Evolutionary conservation across 805 yeast species (phyloP), one percentile per base, ranked within the genome.

Genomic region (Sporopachydermia lactativora): DNA sequence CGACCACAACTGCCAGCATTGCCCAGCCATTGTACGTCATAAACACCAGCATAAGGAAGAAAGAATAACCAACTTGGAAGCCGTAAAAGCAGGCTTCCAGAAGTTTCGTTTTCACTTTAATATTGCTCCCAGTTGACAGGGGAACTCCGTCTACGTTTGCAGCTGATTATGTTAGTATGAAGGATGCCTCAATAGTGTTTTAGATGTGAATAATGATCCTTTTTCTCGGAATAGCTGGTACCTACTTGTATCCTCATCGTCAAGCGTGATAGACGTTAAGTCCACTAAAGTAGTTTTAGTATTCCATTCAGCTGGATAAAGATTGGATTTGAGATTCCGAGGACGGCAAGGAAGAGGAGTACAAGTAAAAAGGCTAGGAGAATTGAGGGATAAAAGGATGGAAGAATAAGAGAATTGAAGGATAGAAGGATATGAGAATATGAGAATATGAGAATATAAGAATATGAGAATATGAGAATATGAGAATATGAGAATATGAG

Each of bases 11-110:
- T 3, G 89, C 75, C 4, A 73, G 38, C 92, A 82, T 81, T 24
- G 77, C 69, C 88, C 88, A 83, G 8, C 89, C 83, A 53, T 82
- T 82, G 56, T 80, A 83, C 4, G 89, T 81, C 95, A 83, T 83
- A 49, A 82, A 83, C 0, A 84, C 72, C 48, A 82, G 53, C 61
- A 58, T 58, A 28, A 58, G 39, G 40, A 58, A 49, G 51, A 80
- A 78, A 3, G 85, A 76, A 51, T 75, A 79, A 1, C 77, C 76
- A 3, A 80, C 82, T 51, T 77, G 82, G 5, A 71, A 44, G 1
- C 78, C 86, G 52, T 81, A 81, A 31, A 68, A 48, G 13, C 66
- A 44, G 5, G 77, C 60, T 46, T 59, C 61, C 39, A 57, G 58
- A 37, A 62, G 43, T 19, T 45, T 38, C 1, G 40, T 36, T 44